Conservation (phyloP, 106 monocot genomes). For the Gastrodia elata region DNA sequence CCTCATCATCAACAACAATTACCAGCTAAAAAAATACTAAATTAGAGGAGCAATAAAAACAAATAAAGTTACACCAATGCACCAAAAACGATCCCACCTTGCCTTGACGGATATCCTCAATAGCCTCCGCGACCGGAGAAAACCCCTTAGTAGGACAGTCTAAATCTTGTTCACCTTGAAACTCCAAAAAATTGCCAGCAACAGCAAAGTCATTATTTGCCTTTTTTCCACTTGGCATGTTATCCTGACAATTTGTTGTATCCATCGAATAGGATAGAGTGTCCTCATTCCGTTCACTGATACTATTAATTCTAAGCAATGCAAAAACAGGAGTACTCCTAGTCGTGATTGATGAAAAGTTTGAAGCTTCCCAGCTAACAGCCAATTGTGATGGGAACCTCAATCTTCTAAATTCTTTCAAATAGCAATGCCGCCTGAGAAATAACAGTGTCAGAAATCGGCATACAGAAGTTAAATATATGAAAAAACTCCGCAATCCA, state of each 20-base stretch:
- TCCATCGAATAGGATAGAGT: conserved; percentile 6
- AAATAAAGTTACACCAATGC: background rate
- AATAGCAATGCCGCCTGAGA: conserved; percentile 4
- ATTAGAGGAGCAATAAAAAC: conserved; percentile 10
- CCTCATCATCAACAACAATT: conserved; percentile 93
- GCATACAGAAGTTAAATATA: background rate
- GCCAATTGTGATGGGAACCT: conserved; percentile 3
- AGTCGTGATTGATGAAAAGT: background rate
- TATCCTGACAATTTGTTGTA: conserved; percentile 13
- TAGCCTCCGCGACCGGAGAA: conserved; percentile 70
- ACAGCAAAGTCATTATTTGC: conserved; percentile 12
- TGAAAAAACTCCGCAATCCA: background rate
- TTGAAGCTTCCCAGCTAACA: conserved; percentile 9
- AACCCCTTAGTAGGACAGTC: conserved; percentile 76
- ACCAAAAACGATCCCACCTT: conserved; percentile 42
- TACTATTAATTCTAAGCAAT: conserved; percentile 15
- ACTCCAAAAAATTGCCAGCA: conserved; percentile 34
- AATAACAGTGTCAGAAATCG: background rate
- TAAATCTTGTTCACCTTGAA: conserved; percentile 49
- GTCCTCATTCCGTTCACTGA: conserved; percentile 11
- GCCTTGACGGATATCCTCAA: conserved; percentile 84
- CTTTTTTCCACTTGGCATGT: conserved; percentile 3
- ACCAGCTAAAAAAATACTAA: conserved; percentile 48
- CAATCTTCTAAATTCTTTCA: conserved; percentile 8
- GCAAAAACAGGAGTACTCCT: conserved; percentile 12